Evolutionary conservation across 768 basidiomycete species (phyloP).

Genomic region (Lentinula guzmanii): DNA sequence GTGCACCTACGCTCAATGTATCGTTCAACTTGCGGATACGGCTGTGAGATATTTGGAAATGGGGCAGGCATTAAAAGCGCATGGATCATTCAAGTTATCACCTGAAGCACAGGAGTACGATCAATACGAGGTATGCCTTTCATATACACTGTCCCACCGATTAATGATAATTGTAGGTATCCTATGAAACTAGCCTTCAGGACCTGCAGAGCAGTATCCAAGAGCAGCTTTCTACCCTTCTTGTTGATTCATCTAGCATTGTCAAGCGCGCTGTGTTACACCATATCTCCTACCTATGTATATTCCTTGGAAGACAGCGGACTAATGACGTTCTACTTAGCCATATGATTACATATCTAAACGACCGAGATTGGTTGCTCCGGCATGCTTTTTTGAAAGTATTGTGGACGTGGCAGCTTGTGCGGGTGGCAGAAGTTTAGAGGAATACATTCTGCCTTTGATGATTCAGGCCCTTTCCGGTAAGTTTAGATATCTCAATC

Average conservation of each 20-base stretch:
- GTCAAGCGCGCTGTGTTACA: conserved; percentile 89
- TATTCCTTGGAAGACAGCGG: conserved; percentile 88
- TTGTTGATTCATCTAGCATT: conserved; percentile 83
- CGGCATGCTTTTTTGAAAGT: conserved; percentile 92
- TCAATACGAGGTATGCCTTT: conserved; percentile 62
- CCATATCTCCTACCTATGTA: conserved; percentile 83
- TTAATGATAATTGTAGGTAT: conserved; percentile 49
- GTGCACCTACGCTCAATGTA: conserved; percentile 78
- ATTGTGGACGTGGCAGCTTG: conserved; percentile 95
- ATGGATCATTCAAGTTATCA: conserved; percentile 63
- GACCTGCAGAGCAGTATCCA: conserved; percentile 84
- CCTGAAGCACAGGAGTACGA: conserved; percentile 69
- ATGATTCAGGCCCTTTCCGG: conserved; percentile 96
- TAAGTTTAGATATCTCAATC: conserved; percentile 24
- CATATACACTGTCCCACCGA: not conserved
- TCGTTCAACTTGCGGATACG: conserved; percentile 80
- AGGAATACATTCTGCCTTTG: conserved; percentile 94
- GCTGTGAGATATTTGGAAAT: conserved; percentile 89
- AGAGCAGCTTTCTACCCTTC: conserved; percentile 79
- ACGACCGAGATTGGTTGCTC: conserved; percentile 90
- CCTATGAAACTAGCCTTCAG: conserved; percentile 81
- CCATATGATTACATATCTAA: conserved; percentile 80
- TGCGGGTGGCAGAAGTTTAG: conserved; percentile 84
- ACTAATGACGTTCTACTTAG: conserved; percentile 94
- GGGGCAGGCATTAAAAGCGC: conserved; percentile 84